These are phyloP conservation scores for Eudorina sp. DNA, from an alignment of 139 green algal species.

Conservation along the genomic window DNA sequence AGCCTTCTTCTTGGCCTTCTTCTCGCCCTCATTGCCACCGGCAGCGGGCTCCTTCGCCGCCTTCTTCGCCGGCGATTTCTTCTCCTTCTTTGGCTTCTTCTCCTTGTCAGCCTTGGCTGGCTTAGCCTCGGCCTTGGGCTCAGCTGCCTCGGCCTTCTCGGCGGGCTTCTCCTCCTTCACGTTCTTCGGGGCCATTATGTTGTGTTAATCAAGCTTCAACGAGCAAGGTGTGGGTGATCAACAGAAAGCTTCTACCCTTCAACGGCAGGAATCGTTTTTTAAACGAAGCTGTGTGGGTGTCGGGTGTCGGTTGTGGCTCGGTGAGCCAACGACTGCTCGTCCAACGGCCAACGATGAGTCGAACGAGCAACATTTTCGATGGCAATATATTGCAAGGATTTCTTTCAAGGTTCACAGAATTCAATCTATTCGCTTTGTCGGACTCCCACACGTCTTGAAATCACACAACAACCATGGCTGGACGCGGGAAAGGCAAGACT, in stretches of 20 bases:
- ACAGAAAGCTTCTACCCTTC: no score
- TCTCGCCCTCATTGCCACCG: neutral
- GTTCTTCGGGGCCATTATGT: conserved; percentile 9
- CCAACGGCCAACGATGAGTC: no score
- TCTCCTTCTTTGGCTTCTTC: conserved; percentile 20
- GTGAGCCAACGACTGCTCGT: neutral
- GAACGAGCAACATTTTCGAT: no score
- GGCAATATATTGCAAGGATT: no score
- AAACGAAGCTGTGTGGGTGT: neutral
- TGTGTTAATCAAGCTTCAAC: neutral
- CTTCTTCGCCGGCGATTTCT: conserved; percentile 23
- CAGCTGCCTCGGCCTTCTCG: neutral
- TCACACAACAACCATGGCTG: conserved; percentile 13
- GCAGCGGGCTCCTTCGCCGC: neutral
- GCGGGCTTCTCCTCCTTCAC: neutral
- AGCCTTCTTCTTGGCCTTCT: conserved; percentile 17
- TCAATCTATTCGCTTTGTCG: neutral
- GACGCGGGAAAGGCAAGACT: conserved; percentile 35
- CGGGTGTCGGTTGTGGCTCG: neutral
- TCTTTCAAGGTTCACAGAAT: neutral
- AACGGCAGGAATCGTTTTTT: no score
- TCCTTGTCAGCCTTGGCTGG: neutral
- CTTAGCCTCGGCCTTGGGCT: conserved; percentile 17
- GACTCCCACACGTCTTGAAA: neutral
- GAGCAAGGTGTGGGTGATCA: neutral